These are phyloP conservation scores for Xanthoparmelia taractica DNA, from an alignment of 495 filamentous ascomycete genomes.

Conservation along the genomic window DNA sequence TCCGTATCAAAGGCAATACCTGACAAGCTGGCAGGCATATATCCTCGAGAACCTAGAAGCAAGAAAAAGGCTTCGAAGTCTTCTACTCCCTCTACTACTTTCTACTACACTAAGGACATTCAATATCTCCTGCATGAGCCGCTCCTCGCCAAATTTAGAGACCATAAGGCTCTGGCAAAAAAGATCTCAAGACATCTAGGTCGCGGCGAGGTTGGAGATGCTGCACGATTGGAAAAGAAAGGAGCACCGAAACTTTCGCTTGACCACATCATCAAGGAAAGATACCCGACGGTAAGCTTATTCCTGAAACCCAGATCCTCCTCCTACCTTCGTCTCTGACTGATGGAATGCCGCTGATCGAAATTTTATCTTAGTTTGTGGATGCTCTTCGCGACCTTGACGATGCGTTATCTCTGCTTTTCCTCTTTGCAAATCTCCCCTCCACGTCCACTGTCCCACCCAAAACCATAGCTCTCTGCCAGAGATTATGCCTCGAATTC, in stretches of 20 bases:
- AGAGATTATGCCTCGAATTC: slow-evolving; percentile 86
- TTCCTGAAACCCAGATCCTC: too few species aligned
- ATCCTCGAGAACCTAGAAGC: slow-evolving; percentile 89
- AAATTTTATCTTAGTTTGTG: slow-evolving; percentile 46
- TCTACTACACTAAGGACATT: slow-evolving; percentile 99
- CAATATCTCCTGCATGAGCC: slow-evolving; percentile 97
- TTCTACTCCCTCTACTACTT: slow-evolving; percentile 81
- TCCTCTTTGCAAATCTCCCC: slow-evolving; percentile 94
- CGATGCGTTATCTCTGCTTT: slow-evolving; percentile 92
- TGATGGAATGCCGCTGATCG: not conserved
- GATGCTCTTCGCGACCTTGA: slow-evolving; percentile 93
- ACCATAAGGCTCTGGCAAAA: slow-evolving; percentile 92
- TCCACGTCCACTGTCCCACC: slow-evolving; percentile 77
- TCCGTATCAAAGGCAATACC: not conserved
- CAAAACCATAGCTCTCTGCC: slow-evolving; percentile 88
- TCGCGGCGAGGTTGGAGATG: slow-evolving; percentile 82
- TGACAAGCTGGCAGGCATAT: slow-evolving; percentile 55
- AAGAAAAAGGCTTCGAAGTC: slow-evolving; percentile 95
- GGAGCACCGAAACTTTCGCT: slow-evolving; percentile 78
- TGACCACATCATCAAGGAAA: slow-evolving; percentile 94
- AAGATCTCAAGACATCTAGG: slow-evolving; percentile 90
- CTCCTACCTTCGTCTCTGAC: not conserved
- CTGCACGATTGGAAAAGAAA: slow-evolving; percentile 73
- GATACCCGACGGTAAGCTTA: slow-evolving; percentile 64
- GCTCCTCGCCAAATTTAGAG: slow-evolving; percentile 88